phyloP scores from a whole-genome alignment of 177 flowering plant genomes.

The Tripterygium wilfordii region DNA sequence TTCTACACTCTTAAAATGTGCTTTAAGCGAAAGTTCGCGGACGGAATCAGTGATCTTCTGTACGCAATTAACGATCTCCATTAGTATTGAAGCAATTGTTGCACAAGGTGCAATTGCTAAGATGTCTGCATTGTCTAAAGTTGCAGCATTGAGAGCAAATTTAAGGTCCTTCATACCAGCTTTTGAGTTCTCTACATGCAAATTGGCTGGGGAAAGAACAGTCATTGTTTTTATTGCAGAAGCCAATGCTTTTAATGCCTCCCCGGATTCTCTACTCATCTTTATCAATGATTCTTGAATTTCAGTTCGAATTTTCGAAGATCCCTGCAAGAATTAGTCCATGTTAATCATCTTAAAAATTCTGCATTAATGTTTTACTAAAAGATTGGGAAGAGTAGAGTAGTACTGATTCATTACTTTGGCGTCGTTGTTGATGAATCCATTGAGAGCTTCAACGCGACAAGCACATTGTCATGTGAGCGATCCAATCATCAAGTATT shows the following conservation, averaged over 20 bases:
- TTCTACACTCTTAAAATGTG: constrained; percentile 26
- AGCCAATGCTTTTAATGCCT: constrained; percentile 29
- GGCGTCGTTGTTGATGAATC: constrained; percentile 7
- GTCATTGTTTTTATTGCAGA: constrained; percentile 23
- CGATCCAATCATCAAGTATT: constrained; percentile 43
- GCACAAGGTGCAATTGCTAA: constrained; percentile 23
- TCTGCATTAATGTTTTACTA: neutral
- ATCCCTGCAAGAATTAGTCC: constrained; percentile 17
- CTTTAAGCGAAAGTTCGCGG: constrained; percentile 31
- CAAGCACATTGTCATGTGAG: constrained; percentile 19
- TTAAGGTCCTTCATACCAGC: constrained; percentile 24
- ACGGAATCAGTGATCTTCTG: constrained; percentile 33
- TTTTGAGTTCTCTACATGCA: constrained; percentile 19
- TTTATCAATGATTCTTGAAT: constrained; percentile 27
- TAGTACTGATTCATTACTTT: neutral
- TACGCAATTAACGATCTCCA: constrained; percentile 28
- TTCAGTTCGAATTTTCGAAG: constrained; percentile 21
- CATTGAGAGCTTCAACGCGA: constrained; percentile 14
- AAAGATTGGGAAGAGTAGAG: no score
- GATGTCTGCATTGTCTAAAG: constrained; percentile 19
- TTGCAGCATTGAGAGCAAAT: constrained; percentile 13
- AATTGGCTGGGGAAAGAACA: constrained; percentile 4
- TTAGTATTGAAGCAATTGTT: constrained; percentile 32
- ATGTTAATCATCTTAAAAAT: neutral
- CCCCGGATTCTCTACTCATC: constrained; percentile 33